A percentile compares a stretch with the other conserved stretches of the same genome.
These are phyloP conservation scores for Entomophthora muscae DNA, from an alignment of 371 early-diverging fungal genomes.

Conservation along the genomic window DNA sequence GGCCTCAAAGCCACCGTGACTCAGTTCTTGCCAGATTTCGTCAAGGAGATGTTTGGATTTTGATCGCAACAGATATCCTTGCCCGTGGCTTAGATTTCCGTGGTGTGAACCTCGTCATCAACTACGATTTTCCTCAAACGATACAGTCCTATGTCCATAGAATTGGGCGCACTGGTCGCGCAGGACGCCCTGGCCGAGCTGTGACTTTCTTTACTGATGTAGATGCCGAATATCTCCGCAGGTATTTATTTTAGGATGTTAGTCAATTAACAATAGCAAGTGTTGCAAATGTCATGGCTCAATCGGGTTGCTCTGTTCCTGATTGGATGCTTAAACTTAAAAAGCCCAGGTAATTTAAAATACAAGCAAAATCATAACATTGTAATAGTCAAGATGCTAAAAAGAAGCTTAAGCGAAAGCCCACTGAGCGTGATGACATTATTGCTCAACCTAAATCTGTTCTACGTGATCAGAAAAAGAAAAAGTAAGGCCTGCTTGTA, in stretches of 20 bases:
- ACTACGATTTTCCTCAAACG: slow-evolving; percentile 92
- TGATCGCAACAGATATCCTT: slow-evolving; percentile 95
- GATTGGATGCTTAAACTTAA: slow-evolving; percentile 91
- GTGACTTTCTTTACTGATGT: slow-evolving; percentile 83
- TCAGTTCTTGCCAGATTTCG: slow-evolving; percentile 79
- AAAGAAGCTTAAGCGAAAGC: slow-evolving; percentile 38
- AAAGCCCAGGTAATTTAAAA: slow-evolving; percentile 30
- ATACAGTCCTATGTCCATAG: slow-evolving; percentile 87
- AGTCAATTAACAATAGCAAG: slow-evolving; percentile 16
- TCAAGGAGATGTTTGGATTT: slow-evolving; percentile 75
- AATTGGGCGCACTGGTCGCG: slow-evolving; percentile 86
- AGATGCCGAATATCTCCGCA: slow-evolving; percentile 73
- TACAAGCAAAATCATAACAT: no score
- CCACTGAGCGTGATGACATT: slow-evolving; percentile 44
- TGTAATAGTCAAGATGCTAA: slow-evolving; percentile 25
- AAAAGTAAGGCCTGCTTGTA: slow-evolving; percentile 20
- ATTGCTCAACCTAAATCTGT: slow-evolving; percentile 45
- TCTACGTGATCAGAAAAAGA: slow-evolving; percentile 26
- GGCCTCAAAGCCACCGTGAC: slow-evolving; percentile 83
- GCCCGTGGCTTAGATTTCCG: slow-evolving; percentile 91
- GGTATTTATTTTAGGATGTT: slow-evolving; percentile 20
- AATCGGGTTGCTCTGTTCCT: slow-evolving; percentile 87
- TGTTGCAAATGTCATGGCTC: slow-evolving; percentile 90
- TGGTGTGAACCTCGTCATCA: slow-evolving; percentile 79
- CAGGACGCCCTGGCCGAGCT: slow-evolving; percentile 61